Evolutionary conservation across 2,329 filamentous ascomycete species (phyloP).

Genomic region (Nemania sp.): DNA sequence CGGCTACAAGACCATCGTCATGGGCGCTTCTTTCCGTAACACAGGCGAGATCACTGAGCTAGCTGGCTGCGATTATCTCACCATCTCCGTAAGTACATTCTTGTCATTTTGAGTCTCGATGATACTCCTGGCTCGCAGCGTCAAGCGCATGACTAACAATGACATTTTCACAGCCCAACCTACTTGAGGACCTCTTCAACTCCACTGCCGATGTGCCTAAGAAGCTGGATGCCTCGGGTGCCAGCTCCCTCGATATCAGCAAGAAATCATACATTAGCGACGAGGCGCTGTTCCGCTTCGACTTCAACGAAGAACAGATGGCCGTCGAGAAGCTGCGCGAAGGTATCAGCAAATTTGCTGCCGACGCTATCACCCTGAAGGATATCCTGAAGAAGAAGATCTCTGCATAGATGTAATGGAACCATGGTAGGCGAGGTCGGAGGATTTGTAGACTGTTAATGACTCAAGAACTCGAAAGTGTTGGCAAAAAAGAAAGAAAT

Average conservation of each 20-base stretch:
- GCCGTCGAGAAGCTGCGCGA: slow-evolving; percentile 98
- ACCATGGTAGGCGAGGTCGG: not conserved
- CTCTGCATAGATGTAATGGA: slow-evolving; percentile 42
- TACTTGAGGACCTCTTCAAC: slow-evolving; percentile 93
- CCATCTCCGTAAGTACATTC: slow-evolving; percentile 75
- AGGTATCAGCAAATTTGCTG: slow-evolving; percentile 99
- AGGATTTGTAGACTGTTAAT: no score
- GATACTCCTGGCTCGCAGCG: not conserved
- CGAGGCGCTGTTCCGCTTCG: slow-evolving; percentile 92
- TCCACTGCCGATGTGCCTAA: slow-evolving; percentile 79
- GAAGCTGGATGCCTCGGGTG: slow-evolving; percentile 80
- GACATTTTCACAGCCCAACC: slow-evolving; percentile 65
- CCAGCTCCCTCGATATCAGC: slow-evolving; percentile 71
- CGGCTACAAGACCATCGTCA: slow-evolving; percentile 99
- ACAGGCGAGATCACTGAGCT: slow-evolving; percentile 96
- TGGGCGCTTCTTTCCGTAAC: slow-evolving; percentile 98
- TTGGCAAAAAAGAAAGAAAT: no score
- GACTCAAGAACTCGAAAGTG: no score
- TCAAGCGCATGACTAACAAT: slow-evolving; percentile 9
- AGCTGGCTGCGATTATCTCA: slow-evolving; percentile 97
- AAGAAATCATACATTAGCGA: slow-evolving; percentile 91
- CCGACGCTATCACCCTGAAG: slow-evolving; percentile 93
- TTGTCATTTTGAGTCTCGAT: not conserved
- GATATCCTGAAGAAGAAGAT: slow-evolving; percentile 89
- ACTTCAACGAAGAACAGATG: slow-evolving; percentile 99